phyloP scores from a whole-genome alignment of 2,329 filamentous ascomycete genomes.

The Pseudocercospora eumusae region DNA sequence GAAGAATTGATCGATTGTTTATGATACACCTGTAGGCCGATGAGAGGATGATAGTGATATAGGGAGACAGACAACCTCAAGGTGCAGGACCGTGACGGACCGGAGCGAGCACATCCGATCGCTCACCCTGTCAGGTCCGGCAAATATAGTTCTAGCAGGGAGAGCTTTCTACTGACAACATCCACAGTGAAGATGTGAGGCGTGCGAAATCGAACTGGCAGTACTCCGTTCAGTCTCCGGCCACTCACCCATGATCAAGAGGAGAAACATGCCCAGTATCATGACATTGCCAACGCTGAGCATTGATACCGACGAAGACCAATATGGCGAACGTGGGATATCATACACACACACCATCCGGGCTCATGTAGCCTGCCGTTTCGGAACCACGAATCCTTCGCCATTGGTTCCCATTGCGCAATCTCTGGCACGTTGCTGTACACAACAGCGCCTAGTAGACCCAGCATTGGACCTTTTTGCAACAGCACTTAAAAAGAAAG shows the following conservation, averaged over 20 bases:
- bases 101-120: conserved; percentile 5
- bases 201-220: background rate
- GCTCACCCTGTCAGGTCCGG: background rate
- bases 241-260: too few relatives aligned
- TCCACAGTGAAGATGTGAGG: background rate
- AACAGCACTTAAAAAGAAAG: background rate
- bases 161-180: background rate
- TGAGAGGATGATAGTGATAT: background rate
- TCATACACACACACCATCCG: too few relatives aligned
- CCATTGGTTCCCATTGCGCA: background rate
- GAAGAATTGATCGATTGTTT: background rate
- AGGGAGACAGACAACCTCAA: conserved; percentile 1
- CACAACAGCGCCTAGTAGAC: background rate
- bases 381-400: background rate
- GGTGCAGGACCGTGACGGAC: background rate
- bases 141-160: background rate
- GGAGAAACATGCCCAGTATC: background rate
- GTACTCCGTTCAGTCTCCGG: background rate
- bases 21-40: background rate
- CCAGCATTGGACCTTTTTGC: background rate
- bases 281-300: background rate
- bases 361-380: too few relatives aligned
- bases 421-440: background rate
- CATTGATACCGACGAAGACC: background rate
- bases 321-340: background rate